Evolutionary conservation across 2,329 filamentous ascomycete species (phyloP), one percentile per base, ranked within the genome.

Genomic region (Diaporthe citrichinensis): DNA sequence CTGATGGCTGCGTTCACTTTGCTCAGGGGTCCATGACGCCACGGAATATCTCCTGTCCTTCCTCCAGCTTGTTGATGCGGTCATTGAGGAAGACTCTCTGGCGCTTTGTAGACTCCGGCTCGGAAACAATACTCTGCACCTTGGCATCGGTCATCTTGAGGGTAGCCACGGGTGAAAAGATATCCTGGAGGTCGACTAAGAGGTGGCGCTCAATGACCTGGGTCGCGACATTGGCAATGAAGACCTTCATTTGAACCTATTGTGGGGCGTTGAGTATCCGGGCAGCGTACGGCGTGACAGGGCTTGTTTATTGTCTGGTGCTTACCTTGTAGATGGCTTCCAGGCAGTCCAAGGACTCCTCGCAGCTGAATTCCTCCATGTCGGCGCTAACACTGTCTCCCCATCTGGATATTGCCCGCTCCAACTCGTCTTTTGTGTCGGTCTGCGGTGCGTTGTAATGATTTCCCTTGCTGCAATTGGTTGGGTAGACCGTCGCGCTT

Each of bases 161-260:
- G 1, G 20, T 5, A 1, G 49, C 5, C 46, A 73, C 49, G 0
- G 74, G 74, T 9, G 74, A 76, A 39, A 76, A 73, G 15, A 74
- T 65, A 0, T 34, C 4, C 0, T 73, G 1, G 5, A 76, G 53
- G 7, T 58, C 74, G 9, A 10, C 62, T 7, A 76, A 0, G 4
- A 76, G 49, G 53, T 61, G 71, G 5, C 71, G 74, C 34, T 74
- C 74, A 4, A 76, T 71, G 34, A 76, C 74, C 62, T 74, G 74
- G 25, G 49, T 59, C 2, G 41, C n/a, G 14, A 76, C 41, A 4
- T 76, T 76, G n/a, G 74, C 55, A 0, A 76, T 8, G 49, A 74
- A 76, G 1, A 59, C 51, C 23, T 76, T 74, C 39, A 46, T 12
- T 4, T 74, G 74, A 1, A 76, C 71, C 74, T 73, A 10, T 53